Conservation (phyloP, 2,329 filamentous ascomycete species). For the Colletotrichum lindemuthianum region DNA sequence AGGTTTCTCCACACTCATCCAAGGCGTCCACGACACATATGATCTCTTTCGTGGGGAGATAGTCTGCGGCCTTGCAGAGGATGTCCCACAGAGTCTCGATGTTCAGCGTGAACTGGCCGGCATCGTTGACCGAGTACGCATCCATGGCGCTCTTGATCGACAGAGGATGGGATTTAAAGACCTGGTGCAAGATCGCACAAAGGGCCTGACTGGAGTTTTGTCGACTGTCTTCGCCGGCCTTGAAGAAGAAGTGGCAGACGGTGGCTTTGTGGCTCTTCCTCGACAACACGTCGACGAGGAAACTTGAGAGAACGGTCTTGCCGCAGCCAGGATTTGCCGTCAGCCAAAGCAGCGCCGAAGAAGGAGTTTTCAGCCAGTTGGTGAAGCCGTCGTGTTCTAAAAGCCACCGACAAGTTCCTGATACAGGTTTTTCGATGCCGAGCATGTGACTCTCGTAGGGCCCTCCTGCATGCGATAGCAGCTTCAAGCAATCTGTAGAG, state of each 20-base stretch:
- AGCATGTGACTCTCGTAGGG: slow-evolving; percentile 28
- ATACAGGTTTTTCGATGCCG: slow-evolving; percentile 5
- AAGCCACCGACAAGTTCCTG: slow-evolving; percentile 32
- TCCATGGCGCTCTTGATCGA: background rate
- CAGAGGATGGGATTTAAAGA: background rate
- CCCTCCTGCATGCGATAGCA: background rate
- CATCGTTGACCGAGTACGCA: background rate
- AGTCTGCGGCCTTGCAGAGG: background rate
- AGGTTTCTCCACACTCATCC: slow-evolving; percentile 18
- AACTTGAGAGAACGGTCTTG: slow-evolving; percentile 18
- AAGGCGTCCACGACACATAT: slow-evolving; percentile 26
- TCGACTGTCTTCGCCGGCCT: slow-evolving; percentile 10
- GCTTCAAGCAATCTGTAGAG: slow-evolving; percentile 11
- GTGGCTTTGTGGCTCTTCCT: background rate
- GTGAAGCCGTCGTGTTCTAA: background rate
- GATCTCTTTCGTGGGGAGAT: background rate
- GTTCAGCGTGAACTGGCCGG: background rate
- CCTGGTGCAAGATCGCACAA: slow-evolving; percentile 11
- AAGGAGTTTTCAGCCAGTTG: background rate
- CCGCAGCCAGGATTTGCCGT: slow-evolving; percentile 30
- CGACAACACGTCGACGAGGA: slow-evolving; percentile 8
- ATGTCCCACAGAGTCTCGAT: slow-evolving; percentile 1
- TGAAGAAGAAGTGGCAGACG: slow-evolving; percentile 34
- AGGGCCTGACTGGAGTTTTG: slow-evolving; percentile 6
- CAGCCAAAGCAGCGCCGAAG: slow-evolving; percentile 2